These are phyloP conservation scores for Kodamaea laetipori DNA, from an alignment of 805 yeast genomes.

Conservation along the genomic window DNA sequence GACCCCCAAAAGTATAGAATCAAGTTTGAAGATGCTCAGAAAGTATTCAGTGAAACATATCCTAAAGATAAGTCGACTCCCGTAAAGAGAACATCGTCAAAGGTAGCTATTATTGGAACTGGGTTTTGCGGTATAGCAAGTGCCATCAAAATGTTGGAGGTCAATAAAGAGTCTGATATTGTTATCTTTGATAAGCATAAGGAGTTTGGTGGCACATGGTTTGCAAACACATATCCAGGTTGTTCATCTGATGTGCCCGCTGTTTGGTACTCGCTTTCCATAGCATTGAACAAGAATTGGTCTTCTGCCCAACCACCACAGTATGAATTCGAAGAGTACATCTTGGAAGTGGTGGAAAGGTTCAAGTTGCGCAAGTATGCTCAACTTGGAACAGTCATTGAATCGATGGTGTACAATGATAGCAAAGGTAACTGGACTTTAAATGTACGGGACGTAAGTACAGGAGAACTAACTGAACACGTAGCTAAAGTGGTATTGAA, in stretches of 20 bases:
- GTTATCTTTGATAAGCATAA: conserved; percentile 41
- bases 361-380: conserved; percentile 26
- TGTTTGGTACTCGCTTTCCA: conserved; percentile 40
- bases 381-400: conserved; percentile 25
- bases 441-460: conserved; percentile 25
- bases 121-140: conserved; percentile 42
- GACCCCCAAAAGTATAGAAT: conserved; percentile 35
- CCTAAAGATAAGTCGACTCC: conserved; percentile 23
- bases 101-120: conserved; percentile 40
- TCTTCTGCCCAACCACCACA: conserved; percentile 43
- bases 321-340: conserved; percentile 44
- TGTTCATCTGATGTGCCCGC: conserved; percentile 48
- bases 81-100: conserved; percentile 25
- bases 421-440: conserved; percentile 33
- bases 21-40: conserved; percentile 28
- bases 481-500: conserved; percentile 27
- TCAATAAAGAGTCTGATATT: conserved; percentile 31
- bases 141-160: conserved; percentile 29
- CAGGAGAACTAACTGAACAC: conserved; percentile 36
- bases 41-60: conserved; percentile 21
- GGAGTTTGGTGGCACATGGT: conserved; percentile 48
- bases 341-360: conserved; percentile 32
- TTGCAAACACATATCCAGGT: conserved; percentile 48
- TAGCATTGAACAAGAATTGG: conserved; percentile 40
- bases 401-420: conserved; percentile 25